Evolutionary conservation across 805 yeast genomes (phyloP), one percentile per base, ranked within the genome.

Genomic region (Wickerhamiella occidentalis): DNA sequence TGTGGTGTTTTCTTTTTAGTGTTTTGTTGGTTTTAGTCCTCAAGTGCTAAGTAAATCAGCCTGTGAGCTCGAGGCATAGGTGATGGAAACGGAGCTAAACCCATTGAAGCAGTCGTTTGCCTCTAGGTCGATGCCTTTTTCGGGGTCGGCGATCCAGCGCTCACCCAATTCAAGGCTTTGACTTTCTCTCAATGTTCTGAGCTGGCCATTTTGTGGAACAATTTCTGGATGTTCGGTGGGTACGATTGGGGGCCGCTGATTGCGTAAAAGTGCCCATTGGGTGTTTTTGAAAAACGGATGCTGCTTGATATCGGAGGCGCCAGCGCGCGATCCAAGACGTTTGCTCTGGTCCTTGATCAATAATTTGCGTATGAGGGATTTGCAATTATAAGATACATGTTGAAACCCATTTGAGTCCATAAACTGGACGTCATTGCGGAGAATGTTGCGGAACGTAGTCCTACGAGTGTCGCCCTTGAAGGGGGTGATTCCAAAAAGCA

Each of bases 401-500:
- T 77, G 81, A 54, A 55, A 62, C 9, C 61, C 66, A 51, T 69
- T 66, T 18, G 68, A 61, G 54, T 85, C 94, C 3, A 83, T 79
- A 62, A 90, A 92, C 22, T 73, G 69, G 19, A 87, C 90, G 30
- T 90, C 97, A 51, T 77, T 78, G 59, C 86, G 87, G 60, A 92
- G 68, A 47, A 92, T 79, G 58, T 86, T 85, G 40, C 90, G 79
- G 63, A 92, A 92, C 0, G 99, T 92, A 56, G 80, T 80, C 60
- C 87, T 87, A 40, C 97, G 74, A 55, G 81, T 86, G 30, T 77
- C 71, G 6, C 98, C 98, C 67, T 92, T 92, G 68, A 90, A 92
- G 1, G 99, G 99, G 0, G 98, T 92, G 7, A 86, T 83, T 1
- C 97, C 97, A 64, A 78, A 88, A 19, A 92, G 68, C 98, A 92